Evolutionary conservation across 768 basidiomycete genomes (phyloP), one percentile per base, ranked within the genome.

Genomic region (Ephemerocybe angulata): DNA sequence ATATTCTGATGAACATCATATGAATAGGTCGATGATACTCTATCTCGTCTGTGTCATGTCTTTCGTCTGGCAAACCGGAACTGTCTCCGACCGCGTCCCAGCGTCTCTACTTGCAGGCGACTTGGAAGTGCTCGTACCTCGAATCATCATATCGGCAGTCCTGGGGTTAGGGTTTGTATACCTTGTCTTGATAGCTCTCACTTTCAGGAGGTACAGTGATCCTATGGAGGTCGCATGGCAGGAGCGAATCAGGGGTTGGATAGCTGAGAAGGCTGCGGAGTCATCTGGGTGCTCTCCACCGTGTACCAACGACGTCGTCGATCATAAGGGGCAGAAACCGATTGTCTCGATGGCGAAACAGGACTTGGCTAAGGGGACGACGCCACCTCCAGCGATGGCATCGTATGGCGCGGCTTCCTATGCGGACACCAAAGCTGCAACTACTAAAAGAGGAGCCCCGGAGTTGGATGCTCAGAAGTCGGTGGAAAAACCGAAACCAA

Each of bases 31-130:
- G 10, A 62, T 68, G 44, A 44, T 68, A 19, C 43, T 63, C 11
- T 68, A 62, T 33, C 59, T 66, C 17, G 60, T 57, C 17, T 64
- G 62, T 33, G 64, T 65, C 28, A 64, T 67, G 63, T 51, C 65
- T 13, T 64, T 65, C n/a, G 56, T 68, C 46, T 68, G 67, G 67
- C 47, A 41, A n/a, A 41, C 38, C 21, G 38, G 38, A 41, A 41
- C 38, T 17, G 17, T n/a, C 38, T 7, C 6, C 17, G 63, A 30
- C 27, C 53, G 12, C 38, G 5, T 10, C 38, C 38, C 5, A 13
- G 38, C 38, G 38, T 17, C 38, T 41, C 15, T n/a, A 19, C 33
- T 19, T n/a, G n/a, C 56, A 33, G 30, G 51, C 43, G 3, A 49
- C 41, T 12, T 53, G 47, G 7, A 24, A 44, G 21, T 41, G 5